Conservation (phyloP, 345 rosid genomes). For the Citrus medica region DNA sequence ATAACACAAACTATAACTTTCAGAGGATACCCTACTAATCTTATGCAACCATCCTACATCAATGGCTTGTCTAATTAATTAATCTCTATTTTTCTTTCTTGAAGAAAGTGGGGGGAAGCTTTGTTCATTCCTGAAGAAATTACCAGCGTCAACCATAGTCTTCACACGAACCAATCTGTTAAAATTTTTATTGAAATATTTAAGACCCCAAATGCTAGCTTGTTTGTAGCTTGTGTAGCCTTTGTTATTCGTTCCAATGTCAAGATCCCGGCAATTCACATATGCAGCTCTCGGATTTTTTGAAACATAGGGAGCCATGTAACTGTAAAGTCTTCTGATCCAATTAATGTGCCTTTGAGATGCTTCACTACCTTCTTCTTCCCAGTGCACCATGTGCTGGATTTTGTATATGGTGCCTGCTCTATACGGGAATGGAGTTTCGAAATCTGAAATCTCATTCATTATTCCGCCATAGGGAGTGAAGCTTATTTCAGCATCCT, state of each 20-base stretch:
- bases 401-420: no score
- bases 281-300: slow-evolving; percentile 35
- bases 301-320: slow-evolving; percentile 34
- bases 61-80: background rate
- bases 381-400: no score
- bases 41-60: no score
- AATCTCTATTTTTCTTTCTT: background rate
- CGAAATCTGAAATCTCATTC: slow-evolving; percentile 18
- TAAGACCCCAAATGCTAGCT: slow-evolving; percentile 46
- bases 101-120: slow-evolving; percentile 48
- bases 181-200: slow-evolving; percentile 52
- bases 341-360: slow-evolving; percentile 13
- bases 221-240: slow-evolving; percentile 30
- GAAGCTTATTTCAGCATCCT: background rate
- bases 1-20: no score
- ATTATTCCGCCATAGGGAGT: slow-evolving; percentile 44
- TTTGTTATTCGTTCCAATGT: slow-evolving; percentile 27
- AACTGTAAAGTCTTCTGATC: slow-evolving; percentile 26
- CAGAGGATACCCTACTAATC: no score
- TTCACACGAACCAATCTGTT: slow-evolving; percentile 46
- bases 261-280: slow-evolving; percentile 42
- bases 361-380: no score
- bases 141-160: slow-evolving; percentile 46
- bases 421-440: no score
- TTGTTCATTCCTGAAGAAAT: slow-evolving; percentile 65